Evolutionary conservation across 2,329 filamentous ascomycete species (phyloP).

Genomic region (Stachybotrys chlorohalonatus): DNA sequence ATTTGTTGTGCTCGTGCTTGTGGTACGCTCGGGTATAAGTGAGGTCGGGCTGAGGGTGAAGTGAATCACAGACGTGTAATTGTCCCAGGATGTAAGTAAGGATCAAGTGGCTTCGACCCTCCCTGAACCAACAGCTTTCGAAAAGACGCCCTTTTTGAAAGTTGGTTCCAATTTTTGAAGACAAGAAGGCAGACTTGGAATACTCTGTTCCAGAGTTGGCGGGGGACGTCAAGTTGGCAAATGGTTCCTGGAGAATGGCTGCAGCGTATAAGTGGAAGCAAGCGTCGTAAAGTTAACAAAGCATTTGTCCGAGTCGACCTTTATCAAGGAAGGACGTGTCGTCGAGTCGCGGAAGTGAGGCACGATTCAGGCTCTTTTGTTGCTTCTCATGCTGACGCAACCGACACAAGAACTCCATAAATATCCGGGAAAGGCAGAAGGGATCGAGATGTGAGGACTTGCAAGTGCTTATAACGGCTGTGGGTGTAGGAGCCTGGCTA

Average conservation of each 20-base stretch:
- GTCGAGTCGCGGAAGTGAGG: too few relatives aligned
- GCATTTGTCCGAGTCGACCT: too few relatives aligned
- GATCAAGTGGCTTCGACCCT: not conserved
- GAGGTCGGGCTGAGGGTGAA: not conserved
- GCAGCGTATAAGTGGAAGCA: too few relatives aligned
- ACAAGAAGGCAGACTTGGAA: too few relatives aligned
- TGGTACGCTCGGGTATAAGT: not conserved
- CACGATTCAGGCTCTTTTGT: not conserved
- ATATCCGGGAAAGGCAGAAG: not conserved
- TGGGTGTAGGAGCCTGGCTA: not conserved
- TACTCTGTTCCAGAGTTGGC: too few relatives aligned
- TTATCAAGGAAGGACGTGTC: too few relatives aligned
- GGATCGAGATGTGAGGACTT: not conserved
- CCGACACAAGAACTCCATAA: not conserved
- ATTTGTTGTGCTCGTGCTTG: not conserved
- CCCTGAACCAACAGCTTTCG: not conserved
- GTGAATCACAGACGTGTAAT: not conserved
- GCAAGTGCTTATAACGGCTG: not conserved
- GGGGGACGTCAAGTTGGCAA: too few relatives aligned
- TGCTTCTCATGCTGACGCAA: not conserved
- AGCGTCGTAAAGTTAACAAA: too few relatives aligned
- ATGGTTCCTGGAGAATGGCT: too few relatives aligned
- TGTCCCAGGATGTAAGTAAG: not conserved
- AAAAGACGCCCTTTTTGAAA: too few relatives aligned
- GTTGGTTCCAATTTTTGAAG: too few relatives aligned